A percentile compares a stretch with the other conserved stretches of the same genome.
Evolutionary conservation across 176 grass and related monocot species (phyloP).

Genomic region (Aegilops bicornis): DNA sequence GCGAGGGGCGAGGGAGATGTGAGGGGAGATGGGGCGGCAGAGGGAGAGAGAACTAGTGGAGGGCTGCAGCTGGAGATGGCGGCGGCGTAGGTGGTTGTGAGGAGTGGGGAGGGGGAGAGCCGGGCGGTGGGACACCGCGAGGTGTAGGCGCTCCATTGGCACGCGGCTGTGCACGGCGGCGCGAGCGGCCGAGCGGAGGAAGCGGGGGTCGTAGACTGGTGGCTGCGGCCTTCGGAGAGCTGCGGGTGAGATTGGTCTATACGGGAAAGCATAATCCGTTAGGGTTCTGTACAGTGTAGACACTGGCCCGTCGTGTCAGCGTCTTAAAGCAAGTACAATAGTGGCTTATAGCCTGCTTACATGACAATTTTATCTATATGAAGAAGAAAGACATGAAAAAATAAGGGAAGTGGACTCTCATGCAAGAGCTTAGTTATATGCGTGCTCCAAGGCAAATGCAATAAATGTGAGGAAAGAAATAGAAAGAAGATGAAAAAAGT

Average conservation of each 20-base stretch:
- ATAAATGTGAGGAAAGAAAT: too few relatives aligned
- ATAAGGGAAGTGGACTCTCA: too few relatives aligned
- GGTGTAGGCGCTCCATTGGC: conserved; percentile 7
- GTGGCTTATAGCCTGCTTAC: too few relatives aligned
- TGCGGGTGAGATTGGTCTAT: conserved; percentile 10
- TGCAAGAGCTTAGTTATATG: too few relatives aligned
- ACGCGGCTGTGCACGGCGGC: conserved; percentile 1
- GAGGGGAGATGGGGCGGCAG: conserved; percentile 6
- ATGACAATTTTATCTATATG: too few relatives aligned
- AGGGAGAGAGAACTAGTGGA: neutral
- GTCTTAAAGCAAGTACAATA: neutral
- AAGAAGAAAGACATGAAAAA: too few relatives aligned
- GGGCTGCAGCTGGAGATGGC: neutral
- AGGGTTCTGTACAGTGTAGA: neutral
- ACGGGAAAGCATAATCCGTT: neutral
- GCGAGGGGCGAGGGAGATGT: neutral
- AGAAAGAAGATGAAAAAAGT: too few relatives aligned
- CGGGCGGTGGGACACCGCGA: conserved; percentile 14
- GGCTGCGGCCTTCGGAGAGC: neutral
- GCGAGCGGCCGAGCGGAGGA: neutral
- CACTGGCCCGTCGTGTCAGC: neutral
- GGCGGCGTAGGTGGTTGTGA: conserved; percentile 13
- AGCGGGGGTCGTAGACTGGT: neutral
- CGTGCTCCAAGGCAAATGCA: too few relatives aligned
- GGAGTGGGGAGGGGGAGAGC: neutral